Conservation (phyloP, 2,329 filamentous ascomycete species). For the Nectriaceae sp. region DNA sequence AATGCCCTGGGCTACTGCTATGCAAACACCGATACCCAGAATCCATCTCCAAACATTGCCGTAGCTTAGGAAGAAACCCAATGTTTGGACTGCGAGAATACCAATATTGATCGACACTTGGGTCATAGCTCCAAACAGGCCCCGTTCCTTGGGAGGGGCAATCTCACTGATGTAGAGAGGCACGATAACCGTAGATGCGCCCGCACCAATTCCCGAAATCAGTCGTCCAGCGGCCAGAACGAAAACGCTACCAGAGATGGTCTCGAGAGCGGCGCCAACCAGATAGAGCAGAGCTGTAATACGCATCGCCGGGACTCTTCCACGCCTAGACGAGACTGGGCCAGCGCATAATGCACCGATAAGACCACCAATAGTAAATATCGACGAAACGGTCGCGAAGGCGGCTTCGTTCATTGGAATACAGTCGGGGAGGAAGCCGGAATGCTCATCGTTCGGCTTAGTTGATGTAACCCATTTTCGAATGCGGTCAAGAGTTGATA, state of each 20-base stretch:
- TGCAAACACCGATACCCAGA: slow-evolving; percentile 68
- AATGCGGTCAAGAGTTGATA: slow-evolving; percentile 33
- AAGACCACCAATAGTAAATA: slow-evolving; percentile 89
- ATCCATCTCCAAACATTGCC: slow-evolving; percentile 83
- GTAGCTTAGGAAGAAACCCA: slow-evolving; percentile 86
- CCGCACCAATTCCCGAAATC: slow-evolving; percentile 80
- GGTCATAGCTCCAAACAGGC: slow-evolving; percentile 82
- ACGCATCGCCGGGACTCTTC: slow-evolving; percentile 75
- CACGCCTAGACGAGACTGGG: slow-evolving; percentile 74
- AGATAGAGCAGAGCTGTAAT: slow-evolving; percentile 76
- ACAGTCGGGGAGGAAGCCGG: slow-evolving; percentile 65
- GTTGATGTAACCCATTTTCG: slow-evolving; percentile 30
- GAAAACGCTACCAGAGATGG: slow-evolving; percentile 66
- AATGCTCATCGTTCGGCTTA: slow-evolving; percentile 20
- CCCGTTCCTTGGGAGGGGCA: slow-evolving; percentile 71
- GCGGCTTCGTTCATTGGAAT: slow-evolving; percentile 83
- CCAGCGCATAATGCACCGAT: slow-evolving; percentile 80
- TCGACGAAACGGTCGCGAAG: slow-evolving; percentile 84
- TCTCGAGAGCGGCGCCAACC: slow-evolving; percentile 74
- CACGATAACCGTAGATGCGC: slow-evolving; percentile 87
- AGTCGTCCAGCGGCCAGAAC: slow-evolving; percentile 74
- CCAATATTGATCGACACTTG: slow-evolving; percentile 94
- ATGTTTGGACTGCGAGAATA: slow-evolving; percentile 78
- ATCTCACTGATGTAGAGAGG: slow-evolving; percentile 95
- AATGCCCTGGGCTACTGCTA: slow-evolving; percentile 67